Base-by-base conservation (phyloP, 148 eudicot genomes). In the Persicaria maculosa region DNA sequence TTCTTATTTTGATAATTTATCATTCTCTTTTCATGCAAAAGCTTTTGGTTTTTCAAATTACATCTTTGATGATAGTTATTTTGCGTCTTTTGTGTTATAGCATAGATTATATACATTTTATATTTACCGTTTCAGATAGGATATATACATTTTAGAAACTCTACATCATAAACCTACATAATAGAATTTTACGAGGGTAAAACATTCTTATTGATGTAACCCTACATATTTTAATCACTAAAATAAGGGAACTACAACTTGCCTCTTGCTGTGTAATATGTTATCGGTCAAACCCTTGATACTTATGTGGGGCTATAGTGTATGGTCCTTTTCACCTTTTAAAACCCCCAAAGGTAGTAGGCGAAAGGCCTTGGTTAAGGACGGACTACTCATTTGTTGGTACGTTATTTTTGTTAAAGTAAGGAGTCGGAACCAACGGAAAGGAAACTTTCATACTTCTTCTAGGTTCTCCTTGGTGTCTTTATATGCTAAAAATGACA, bases 41-140 rank as follows among this genome's bases (percentile, higher is more conserved):
- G 50, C 19, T 50, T n/a, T 70, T 70, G 53, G n/a, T 64, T 59
- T 59, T 14, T 59, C 65, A 12, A 59, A 20, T 59, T 36, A 59
- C 65, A 20, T 59, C 11, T 59, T 16, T 7, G 0, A 59, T 20
- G 65, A 59, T 59, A 20, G 40, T 22, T 22, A 20, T 10, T 59
- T 59, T 59, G n/a, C 2, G 9, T 22, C 9, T 59, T 58, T 59
- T 1, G 40, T 36, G 36, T 45, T 11, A 36, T 64, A 45, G 5
- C 68, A 64, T 61, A n/a, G n/a, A n/a, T 22, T 22, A 22, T 22
- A 22, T 22, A 22, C 22, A 22, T 22, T 22, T 22, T 22, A 22
- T 22, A 22, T 22, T 22, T 22, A 22, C 22, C 22, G 22, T 22
- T 22, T 22, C 22, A 22, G 22, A 0, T 22, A 22, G 22, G 43